These are phyloP conservation scores for Phaffia rhodozyma DNA, from an alignment of 1,284 basidiomycete genomes.

Conservation along the genomic window DNA sequence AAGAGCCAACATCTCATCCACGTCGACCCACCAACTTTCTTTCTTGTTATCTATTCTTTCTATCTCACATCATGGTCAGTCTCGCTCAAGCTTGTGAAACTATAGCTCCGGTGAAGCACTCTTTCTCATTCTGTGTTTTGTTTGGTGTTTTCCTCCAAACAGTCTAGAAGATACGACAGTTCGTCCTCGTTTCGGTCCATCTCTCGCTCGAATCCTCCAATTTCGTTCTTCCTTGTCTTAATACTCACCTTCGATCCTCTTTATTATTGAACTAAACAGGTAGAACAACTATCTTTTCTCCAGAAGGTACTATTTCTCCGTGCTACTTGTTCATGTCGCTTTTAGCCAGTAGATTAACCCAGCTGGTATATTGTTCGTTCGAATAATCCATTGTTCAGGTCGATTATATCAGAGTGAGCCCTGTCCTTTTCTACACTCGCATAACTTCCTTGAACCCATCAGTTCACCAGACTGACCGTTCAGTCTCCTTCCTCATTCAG, in stretches of 20 bases:
- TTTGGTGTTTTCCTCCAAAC: background rate
- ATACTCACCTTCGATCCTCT: constrained; percentile 19
- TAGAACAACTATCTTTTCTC: constrained; percentile 90
- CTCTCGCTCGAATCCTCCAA: background rate
- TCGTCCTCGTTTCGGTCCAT: constrained; percentile 30
- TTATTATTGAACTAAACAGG: constrained; percentile 39
- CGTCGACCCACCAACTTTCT: background rate
- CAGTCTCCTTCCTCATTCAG: constrained; percentile 37
- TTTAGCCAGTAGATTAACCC: background rate
- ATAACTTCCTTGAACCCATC: background rate
- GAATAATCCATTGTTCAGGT: constrained; percentile 39
- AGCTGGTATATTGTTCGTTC: background rate
- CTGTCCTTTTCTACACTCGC: background rate
- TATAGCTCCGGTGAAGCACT: background rate
- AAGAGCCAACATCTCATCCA: background rate
- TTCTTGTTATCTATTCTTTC: background rate
- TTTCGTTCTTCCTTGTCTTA: constrained; percentile 1
- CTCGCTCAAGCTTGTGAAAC: background rate
- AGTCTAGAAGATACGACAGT: constrained; percentile 88
- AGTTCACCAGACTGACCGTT: constrained; percentile 28
- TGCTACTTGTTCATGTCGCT: background rate
- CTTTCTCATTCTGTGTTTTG: background rate
- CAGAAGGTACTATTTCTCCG: constrained; percentile 51
- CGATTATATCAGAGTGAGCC: constrained; percentile 76
- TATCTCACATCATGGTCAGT: background rate